Base-by-base conservation (phyloP, 352 stramenopile genomes). In the Phytophthora vignae region DNA sequence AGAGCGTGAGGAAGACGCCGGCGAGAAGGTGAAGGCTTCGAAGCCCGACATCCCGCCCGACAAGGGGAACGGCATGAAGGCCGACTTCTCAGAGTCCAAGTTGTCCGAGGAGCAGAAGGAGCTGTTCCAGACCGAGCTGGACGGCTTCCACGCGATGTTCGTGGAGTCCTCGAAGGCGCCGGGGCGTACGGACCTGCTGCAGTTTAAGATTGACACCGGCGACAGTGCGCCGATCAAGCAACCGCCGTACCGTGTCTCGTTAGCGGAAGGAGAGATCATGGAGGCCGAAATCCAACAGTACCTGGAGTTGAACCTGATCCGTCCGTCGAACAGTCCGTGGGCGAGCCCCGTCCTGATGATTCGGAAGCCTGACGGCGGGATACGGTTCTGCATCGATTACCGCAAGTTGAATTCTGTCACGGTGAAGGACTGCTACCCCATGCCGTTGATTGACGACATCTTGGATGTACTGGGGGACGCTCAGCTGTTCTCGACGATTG, bases 371-470 rank as follows among this genome's bases (percentile, higher is more conserved):
- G 33, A 40, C 33, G 62, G 54, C 29, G 62, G 62, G 7, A 59
- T 64, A 12, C 63, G 31, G 0, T 60, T 70, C 22, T 64, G 63
- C 11, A 70, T 70, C 22, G 63, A 70, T 25, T 70, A 70, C 21
- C 29, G 55, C 0, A 21, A 22, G 17, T 12, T 70, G 15, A 70
- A 70, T n/a, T 19, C 55, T 0, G 22, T 70, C 3, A 70, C 55
- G 0, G 27, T 60, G 3, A 59, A 64, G 5, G 63, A 60, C 33
- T 64, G 63, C 17, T 64, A 64, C 15, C 31, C 55, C 0, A 64
- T 64, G 48, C 46, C 63, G 0, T 25, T 70, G 2, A 64, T 70
- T 33, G 55, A 70, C 17, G 63, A 70, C n/a, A 70, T 70, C 15
- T n/a, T 60, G 6, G 55, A 64, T 3, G 63, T 70, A 1, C 48